A percentile compares a stretch with the other conserved stretches of the same genome.
These are phyloP conservation scores for Yarrowia porcina DNA, from an alignment of 805 yeast genomes.

Conservation along the genomic window DNA sequence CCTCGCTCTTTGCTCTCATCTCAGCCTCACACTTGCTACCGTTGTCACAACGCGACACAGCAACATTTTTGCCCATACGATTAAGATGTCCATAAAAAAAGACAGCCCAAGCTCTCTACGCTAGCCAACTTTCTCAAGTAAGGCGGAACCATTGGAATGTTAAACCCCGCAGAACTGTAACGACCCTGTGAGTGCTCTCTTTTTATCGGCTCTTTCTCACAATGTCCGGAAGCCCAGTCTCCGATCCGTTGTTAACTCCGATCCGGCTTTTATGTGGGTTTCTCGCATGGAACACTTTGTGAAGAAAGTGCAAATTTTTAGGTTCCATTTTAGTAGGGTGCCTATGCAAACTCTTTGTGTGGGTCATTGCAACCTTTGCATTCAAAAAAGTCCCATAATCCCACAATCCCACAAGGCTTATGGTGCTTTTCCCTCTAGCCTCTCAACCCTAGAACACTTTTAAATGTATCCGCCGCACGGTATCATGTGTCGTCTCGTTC, in stretches of 20 bases:
- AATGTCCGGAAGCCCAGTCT: background rate
- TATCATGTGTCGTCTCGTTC: no score
- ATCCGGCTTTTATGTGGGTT: background rate
- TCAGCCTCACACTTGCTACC: background rate
- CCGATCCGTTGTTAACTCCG: background rate
- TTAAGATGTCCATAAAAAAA: slow-evolving; percentile 20
- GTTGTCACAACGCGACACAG: background rate
- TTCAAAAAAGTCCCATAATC: background rate
- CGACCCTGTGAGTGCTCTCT: background rate
- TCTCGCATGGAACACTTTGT: background rate
- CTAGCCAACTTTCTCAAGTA: slow-evolving; percentile 11
- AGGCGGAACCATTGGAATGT: slow-evolving; percentile 10
- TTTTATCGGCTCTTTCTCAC: background rate
- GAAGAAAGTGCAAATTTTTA: background rate
- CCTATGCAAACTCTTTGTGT: slow-evolving; percentile 8
- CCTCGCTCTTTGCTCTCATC: background rate
- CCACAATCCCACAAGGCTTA: background rate
- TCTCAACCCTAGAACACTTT: background rate
- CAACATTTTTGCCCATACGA: background rate
- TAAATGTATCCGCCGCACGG: slow-evolving; percentile 1
- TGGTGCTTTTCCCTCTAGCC: background rate
- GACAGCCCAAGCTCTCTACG: background rate
- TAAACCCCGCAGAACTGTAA: background rate
- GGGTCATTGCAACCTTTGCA: slow-evolving; percentile 6
- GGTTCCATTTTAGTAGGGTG: slow-evolving; percentile 11